phyloP scores from a whole-genome alignment of 2,329 filamentous ascomycete species.

The Pyricularia grisea region DNA sequence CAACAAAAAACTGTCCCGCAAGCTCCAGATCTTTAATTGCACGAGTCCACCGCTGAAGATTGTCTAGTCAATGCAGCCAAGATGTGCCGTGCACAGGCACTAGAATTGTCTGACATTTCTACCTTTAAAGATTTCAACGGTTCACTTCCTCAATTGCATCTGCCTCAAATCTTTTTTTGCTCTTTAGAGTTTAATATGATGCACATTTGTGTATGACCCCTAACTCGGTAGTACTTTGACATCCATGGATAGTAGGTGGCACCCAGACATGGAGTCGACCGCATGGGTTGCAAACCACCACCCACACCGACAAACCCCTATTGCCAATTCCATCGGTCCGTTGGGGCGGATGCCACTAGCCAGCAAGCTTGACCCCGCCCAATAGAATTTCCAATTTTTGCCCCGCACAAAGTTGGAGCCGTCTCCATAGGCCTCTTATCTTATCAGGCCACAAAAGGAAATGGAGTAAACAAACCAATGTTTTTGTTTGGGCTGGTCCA shows the following conservation, averaged over 20 bases:
- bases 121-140: background rate
- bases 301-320: background rate
- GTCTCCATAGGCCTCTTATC: background rate
- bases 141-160: background rate
- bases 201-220: background rate
- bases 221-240: background rate
- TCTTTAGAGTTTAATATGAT: background rate
- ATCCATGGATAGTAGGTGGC: background rate
- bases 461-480: slow-evolving; percentile 4
- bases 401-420: background rate
- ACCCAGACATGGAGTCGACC: background rate
- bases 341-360: background rate
- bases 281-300: background rate
- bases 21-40: background rate
- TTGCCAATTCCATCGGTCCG: background rate
- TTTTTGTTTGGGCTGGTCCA: background rate
- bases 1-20: background rate
- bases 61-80: background rate
- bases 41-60: background rate
- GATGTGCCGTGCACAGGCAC: background rate
- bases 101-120: background rate
- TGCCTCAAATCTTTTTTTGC: background rate
- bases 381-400: background rate
- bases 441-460: slow-evolving; percentile 4
- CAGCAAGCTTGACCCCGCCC: background rate